Conservation (phyloP, 257 asterid genomes). For the Plantago ovata region DNA sequence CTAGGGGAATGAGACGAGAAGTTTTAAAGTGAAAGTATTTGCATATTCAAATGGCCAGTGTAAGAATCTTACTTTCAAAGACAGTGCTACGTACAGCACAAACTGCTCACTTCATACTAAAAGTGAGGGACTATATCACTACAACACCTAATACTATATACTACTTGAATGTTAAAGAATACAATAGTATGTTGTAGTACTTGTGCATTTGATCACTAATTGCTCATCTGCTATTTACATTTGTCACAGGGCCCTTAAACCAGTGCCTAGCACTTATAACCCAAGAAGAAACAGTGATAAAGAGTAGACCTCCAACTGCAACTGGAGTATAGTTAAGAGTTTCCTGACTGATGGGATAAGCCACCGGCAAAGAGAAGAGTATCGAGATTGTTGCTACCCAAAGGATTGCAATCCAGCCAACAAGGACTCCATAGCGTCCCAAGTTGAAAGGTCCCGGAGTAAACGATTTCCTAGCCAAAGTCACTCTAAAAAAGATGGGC, state of each 20-base stretch:
- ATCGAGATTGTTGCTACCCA: conserved; percentile 87
- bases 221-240: conserved; percentile 32
- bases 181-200: too few species aligned
- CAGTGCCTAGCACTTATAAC: conserved; percentile 75
- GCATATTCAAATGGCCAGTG: too few species aligned
- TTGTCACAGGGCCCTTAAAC: conserved; percentile 91
- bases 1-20: too few species aligned
- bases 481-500: conserved; percentile 82
- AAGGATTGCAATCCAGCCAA: conserved; percentile 76
- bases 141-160: neutral
- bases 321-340: conserved; percentile 94
- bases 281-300: conserved; percentile 64
- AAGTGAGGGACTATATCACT: too few species aligned
- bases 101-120: too few species aligned
- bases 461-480: conserved; percentile 76
- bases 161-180: conserved; percentile 13
- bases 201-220: conserved; percentile 2
- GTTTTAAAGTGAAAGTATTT: too few species aligned
- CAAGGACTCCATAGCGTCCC: conserved; percentile 64
- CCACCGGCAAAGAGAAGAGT: conserved; percentile 90
- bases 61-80: too few species aligned
- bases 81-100: too few species aligned
- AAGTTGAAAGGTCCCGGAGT: conserved; percentile 77
- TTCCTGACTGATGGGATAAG: conserved; percentile 67
- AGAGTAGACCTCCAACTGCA: conserved; percentile 81